A percentile compares a stretch with the other conserved stretches of the same genome.
Conservation (phyloP, 176 grass and related monocot genomes). For the Rhynchospora breviuscula region DNA sequence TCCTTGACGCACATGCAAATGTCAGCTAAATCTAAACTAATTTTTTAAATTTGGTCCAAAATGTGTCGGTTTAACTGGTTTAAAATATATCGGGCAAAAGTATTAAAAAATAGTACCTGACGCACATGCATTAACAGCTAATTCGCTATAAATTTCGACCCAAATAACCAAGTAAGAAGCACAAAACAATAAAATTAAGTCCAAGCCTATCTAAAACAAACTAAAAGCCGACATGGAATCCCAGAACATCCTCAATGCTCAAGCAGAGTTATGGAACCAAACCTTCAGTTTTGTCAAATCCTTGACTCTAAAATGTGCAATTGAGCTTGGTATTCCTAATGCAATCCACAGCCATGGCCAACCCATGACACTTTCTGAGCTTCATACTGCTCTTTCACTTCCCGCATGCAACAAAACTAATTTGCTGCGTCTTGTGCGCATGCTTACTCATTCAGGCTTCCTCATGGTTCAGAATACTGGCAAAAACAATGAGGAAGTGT, state of each 20-base stretch:
- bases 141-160: not conserved
- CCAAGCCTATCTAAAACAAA: not conserved
- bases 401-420: conserved; percentile 3
- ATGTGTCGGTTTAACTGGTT: no score
- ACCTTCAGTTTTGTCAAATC: conserved; percentile 32
- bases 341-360: conserved; percentile 36
- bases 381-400: conserved; percentile 16
- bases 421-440: conserved; percentile 34
- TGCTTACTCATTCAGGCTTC: conserved; percentile 24
- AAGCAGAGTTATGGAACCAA: conserved; percentile 37
- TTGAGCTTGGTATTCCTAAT: conserved; percentile 36
- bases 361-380: conserved; percentile 16
- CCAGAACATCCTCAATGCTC: conserved; percentile 29
- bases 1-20: no score
- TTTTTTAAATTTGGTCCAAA: no score
- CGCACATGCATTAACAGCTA: not conserved
- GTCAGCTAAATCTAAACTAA: no score
- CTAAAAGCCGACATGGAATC: not conserved
- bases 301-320: conserved; percentile 41
- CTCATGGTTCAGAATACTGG: not conserved
- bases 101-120: no score
- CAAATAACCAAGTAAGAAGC: not conserved
- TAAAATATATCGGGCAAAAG: no score
- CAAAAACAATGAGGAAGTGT: conserved; percentile 12
- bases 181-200: not conserved